Evolutionary conservation across 2,329 filamentous ascomycete species (phyloP), one percentile per base, ranked within the genome.

Genomic region (Fusarium sp.): DNA sequence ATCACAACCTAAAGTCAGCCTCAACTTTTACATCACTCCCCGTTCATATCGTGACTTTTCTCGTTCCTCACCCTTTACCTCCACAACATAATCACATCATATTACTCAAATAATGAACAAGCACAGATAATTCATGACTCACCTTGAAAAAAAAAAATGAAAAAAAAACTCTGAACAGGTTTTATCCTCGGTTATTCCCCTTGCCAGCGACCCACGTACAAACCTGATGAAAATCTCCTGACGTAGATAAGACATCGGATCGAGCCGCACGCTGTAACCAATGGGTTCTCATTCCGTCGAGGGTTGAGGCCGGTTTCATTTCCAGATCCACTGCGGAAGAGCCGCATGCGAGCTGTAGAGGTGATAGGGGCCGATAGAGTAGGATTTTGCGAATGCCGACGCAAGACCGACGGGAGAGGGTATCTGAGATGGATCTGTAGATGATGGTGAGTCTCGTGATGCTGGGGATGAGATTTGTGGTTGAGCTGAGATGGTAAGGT

Each of bases 171-270:
- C 45, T 37, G 42, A 42, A 48, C 49, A 15, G 26, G 48, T n/a
- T 38, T 74, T 76, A 76, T 76, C 73, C 73, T 75, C 73, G 73
- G 73, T 73, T 76, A 75, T 72, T 56, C 58, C 57, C 41, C 38
- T 56, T 42, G 50, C 33, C 41, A 52, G 15, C 5, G 63, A 68
- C 52, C 59, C 59, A 73, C 65, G 57, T 48, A 12, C 44, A 10
- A 64, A 62, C 26, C 45, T 63, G 42, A 45, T 23, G 32, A 56
- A 63, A 67, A 63, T 69, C 73, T 72, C 69, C 68, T 75, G 73
- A 75, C 66, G 63, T 35, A 53, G 52, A 57, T 49, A 66, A 56
- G 33, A 69, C 48, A 60, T 62, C 65, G 68, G 73, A 60, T 69
- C 62, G 61, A 69, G 60, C 73, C 73, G 73, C 66, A 62, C 49